These are phyloP conservation scores for Microcyclospora pomicola DNA, from an alignment of 2,329 filamentous ascomycete genomes.

Conservation along the genomic window DNA sequence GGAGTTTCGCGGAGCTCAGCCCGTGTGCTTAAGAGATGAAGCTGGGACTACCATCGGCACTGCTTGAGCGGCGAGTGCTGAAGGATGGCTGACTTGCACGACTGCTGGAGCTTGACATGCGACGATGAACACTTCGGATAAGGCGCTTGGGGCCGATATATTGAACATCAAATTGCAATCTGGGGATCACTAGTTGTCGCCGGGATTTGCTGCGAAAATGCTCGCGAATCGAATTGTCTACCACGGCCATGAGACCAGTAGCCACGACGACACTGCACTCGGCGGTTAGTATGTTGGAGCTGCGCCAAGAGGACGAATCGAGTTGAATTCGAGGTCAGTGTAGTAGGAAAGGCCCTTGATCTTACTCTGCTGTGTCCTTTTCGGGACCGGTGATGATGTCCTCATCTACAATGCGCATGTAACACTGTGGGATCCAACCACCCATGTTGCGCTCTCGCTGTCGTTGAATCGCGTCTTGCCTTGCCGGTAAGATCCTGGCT, in stretches of 20 bases:
- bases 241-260: conserved; percentile 75
- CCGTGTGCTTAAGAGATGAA: too few species aligned
- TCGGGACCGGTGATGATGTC: conserved; percentile 48
- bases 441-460: conserved; percentile 61
- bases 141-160: conserved; percentile 48
- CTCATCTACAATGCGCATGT: conserved; percentile 76
- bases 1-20: too few species aligned
- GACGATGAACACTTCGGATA: conserved; percentile 50
- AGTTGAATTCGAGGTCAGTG: too few species aligned
- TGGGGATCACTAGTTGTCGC: conserved; percentile 36
- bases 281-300: conserved; percentile 12
- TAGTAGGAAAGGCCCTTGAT: too few species aligned
- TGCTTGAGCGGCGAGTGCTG: conserved; percentile 11
- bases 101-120: conserved; percentile 19
- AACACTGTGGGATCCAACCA: conserved; percentile 80
- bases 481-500: conserved; percentile 75
- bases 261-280: conserved; percentile 62
- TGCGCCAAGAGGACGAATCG: conserved; percentile 20
- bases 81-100: conserved; percentile 11
- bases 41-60: background rate
- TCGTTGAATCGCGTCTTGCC: conserved; percentile 55
- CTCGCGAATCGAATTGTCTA: conserved; percentile 81
- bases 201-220: conserved; percentile 50
- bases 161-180: conserved; percentile 45
- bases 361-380: conserved; percentile 77